Percentiles rank a stretch among this genome's conserved stretches.
Conservation (phyloP, 441 rosid species). For the Adansonia madagascariensis region DNA sequence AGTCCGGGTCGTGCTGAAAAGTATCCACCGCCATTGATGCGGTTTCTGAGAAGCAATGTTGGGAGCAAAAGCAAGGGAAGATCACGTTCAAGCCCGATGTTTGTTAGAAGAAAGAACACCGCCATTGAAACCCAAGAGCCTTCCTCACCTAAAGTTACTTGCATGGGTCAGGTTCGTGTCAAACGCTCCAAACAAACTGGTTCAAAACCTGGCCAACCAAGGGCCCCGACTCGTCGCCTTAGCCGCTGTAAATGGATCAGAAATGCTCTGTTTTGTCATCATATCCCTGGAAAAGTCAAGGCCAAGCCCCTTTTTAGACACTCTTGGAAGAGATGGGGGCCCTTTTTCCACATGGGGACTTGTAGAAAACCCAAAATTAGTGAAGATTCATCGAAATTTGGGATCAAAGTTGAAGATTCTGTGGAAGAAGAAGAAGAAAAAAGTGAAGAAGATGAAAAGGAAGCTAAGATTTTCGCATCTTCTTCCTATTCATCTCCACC, state of each 20-base stretch:
- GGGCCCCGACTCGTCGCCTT: slow-evolving; percentile 36
- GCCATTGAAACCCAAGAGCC: slow-evolving; percentile 80
- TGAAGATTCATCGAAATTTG: slow-evolving; percentile 43
- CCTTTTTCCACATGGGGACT: slow-evolving; percentile 32
- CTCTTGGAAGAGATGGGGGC: slow-evolving; percentile 50
- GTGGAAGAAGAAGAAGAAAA: slow-evolving; percentile 30
- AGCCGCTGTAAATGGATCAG: slow-evolving; percentile 64
- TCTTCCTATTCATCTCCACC: slow-evolving; percentile 60
- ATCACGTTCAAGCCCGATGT: slow-evolving; percentile 82
- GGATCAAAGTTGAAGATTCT: slow-evolving; percentile 33
- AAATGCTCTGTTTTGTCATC: slow-evolving; percentile 41
- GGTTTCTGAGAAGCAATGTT: slow-evolving; percentile 65
- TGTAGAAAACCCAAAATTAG: slow-evolving; percentile 39
- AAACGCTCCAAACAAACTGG: slow-evolving; percentile 52
- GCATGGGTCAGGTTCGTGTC: slow-evolving; percentile 96
- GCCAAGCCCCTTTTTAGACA: slow-evolving; percentile 37
- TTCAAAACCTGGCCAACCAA: slow-evolving; percentile 32
- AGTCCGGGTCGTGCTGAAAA: slow-evolving; percentile 93
- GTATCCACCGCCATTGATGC: slow-evolving; percentile 83
- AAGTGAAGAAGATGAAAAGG: slow-evolving; percentile 34
- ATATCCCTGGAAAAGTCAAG: slow-evolving; percentile 30
- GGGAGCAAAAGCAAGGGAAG: slow-evolving; percentile 79
- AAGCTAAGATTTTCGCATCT: slow-evolving; percentile 37
- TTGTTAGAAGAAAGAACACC: slow-evolving; percentile 58
- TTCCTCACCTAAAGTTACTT: slow-evolving; percentile 88